Base-by-base conservation (phyloP, 139 green algal genomes). In the Chlorella vulgaris region DNA sequence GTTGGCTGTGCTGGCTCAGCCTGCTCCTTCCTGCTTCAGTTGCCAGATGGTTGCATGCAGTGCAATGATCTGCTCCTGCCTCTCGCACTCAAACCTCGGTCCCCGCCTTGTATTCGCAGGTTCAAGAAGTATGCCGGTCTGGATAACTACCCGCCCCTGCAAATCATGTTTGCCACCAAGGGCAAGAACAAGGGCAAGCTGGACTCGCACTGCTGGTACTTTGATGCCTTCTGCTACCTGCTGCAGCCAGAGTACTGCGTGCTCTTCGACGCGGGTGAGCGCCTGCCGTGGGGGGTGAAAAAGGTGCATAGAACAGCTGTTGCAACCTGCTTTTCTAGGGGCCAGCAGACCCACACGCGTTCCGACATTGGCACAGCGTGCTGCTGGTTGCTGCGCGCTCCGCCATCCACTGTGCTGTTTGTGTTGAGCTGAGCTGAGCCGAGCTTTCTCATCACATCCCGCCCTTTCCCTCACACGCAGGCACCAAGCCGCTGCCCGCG, bases 151-250 rank as follows among this genome's bases (percentile, higher is more conserved):
- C 84, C 84, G 38, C 84, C 84, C 26, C 73, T 88, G 62, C 84
- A 88, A 50, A 76, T 88, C 29, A 78, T 88, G 50, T 88, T 88
- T 75, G 84, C 78, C 29, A 85, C 79, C 60, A 88, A 88, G 73
- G 43, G 51, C 63, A 81, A 79, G 50, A 88, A 88, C 79, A 85
- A 85, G 61, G 84, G 84, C 55, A 88, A 88, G 81, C 78, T 88
- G 61, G 84, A 88, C 65, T 83, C 73, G 42, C 84, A 88, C 73
- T 88, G 84, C 80, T 88, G 84, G 84, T 88, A 79, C 43, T 88
- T 88, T 36, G 84, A 88, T 58, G 84, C 69, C 39, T 85, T 88
- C 51, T 77, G 78, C 66, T 85, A 88, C 78, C 63, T 88, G 31
- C 70, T 88, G 28, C 84, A 88, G 74, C 84, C 84, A 4, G 84